Evolutionary conservation across 2,329 filamentous ascomycete genomes (phyloP), one percentile per base, ranked within the genome.

Genomic region (Aurifilum marmelostoma): DNA sequence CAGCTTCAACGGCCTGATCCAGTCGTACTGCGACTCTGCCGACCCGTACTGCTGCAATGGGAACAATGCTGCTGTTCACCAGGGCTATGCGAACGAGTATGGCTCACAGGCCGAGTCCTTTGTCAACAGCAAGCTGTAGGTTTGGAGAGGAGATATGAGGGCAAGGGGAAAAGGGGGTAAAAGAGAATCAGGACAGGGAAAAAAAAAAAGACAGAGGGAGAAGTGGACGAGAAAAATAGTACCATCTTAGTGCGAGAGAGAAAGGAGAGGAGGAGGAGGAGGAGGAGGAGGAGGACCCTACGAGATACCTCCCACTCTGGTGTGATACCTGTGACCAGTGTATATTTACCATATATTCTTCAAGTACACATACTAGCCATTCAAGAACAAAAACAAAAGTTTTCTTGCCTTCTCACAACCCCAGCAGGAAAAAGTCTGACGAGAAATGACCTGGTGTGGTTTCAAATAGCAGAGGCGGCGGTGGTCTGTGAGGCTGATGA

Each of bases 41-140:
- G 87, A 89, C 71, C 87, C 87, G 0, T 89, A 89, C 78, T 90
- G 87, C 81, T 89, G 86, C 79, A 88, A 82, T 32, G 87, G 87
- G 50, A 87, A 78, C 73, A 80, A 88, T 69, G 79, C 80, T 3
- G 81, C 82, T 66, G 81, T 83, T 1, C 87, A 89, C 75, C 85
- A 88, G 75, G 82, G 83, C 21, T 89, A 89, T 71, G 86, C 85
- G 14, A 80, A 75, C 69, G 83, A 85, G 74, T 89, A 89, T 72
- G 87, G 87, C 3, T 78, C 82, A 62, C 80, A 83, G 69, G 87
- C 87, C 21, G 76, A 89, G 47, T 75, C 79, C n/a, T 89, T 89
- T 72, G 83, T 88, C 75, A 84, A 87, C 76, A 80, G 76, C 75
- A 86, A 85, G 77, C 72, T 86, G 64, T 52, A 18, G 18, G 27